Evolutionary conservation across 2,329 filamentous ascomycete genomes (phyloP).

Genomic region (Tolypocladium tropicale): DNA sequence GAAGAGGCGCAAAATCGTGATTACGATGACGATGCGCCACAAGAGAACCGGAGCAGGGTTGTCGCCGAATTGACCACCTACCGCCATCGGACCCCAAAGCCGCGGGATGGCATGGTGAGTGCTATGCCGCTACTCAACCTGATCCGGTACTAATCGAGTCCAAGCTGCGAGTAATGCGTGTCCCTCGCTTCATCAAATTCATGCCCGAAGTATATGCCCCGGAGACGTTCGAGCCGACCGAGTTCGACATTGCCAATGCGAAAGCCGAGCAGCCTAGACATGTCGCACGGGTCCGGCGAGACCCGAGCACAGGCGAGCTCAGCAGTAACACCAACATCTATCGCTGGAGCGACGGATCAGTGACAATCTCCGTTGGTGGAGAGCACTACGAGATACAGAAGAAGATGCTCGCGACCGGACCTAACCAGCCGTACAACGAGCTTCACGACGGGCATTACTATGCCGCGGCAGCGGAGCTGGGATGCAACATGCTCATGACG

Average conservation of each 20-base stretch:
- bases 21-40: constrained; percentile 33
- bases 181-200: constrained; percentile 64
- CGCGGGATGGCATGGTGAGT: constrained; percentile 59
- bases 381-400: constrained; percentile 67
- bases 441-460: constrained; percentile 67
- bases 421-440: constrained; percentile 51
- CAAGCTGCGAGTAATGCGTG: constrained; percentile 58
- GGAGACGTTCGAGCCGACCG: constrained; percentile 52
- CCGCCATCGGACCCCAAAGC: constrained; percentile 60
- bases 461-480: constrained; percentile 59
- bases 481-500: constrained; percentile 57
- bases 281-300: constrained; percentile 59
- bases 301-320: constrained; percentile 53
- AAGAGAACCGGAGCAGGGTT: constrained; percentile 41
- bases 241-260: constrained; percentile 43
- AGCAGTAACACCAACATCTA: constrained; percentile 68
- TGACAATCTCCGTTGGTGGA: constrained; percentile 64
- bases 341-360: constrained; percentile 69
- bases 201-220: constrained; percentile 57
- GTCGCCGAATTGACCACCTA: constrained; percentile 56
- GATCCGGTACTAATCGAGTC: background rate
- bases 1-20: constrained; percentile 22
- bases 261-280: constrained; percentile 47
- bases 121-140: background rate
- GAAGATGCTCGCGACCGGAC: constrained; percentile 56